Evolutionary conservation across 257 asterid genomes (phyloP).

Genomic region (Gentiana straminea): DNA sequence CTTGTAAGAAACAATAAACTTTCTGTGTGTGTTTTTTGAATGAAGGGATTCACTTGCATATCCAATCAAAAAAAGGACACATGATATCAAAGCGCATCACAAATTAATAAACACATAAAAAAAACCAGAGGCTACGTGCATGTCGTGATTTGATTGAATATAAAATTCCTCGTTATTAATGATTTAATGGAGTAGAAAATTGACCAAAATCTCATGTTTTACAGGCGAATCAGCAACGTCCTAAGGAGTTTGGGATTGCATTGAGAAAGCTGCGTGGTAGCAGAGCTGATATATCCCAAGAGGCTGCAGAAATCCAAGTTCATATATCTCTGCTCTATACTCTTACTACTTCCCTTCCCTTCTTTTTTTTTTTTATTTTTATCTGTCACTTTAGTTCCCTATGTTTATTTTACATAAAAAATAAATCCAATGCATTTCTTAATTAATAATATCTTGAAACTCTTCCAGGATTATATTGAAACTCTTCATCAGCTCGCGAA

Average conservation of each 20-base stretch:
- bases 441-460: not conserved
- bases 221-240: slow-evolving; percentile 65
- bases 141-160: too few species aligned
- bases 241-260: slow-evolving; percentile 68
- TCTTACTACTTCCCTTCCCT: too few species aligned
- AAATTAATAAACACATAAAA: not conserved
- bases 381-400: too few species aligned
- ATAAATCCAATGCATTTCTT: too few species aligned
- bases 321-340: slow-evolving; percentile 3
- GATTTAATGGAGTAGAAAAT: too few species aligned
- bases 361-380: too few species aligned
- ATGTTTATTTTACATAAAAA: too few species aligned
- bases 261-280: slow-evolving; percentile 59
- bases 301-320: slow-evolving; percentile 83
- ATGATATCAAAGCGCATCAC: not conserved
- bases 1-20: slow-evolving; percentile 37
- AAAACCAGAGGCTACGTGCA: too few species aligned
- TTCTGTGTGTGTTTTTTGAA: not conserved
- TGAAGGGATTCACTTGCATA: too few species aligned
- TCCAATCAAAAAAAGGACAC: too few species aligned
- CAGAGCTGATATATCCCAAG: slow-evolving; percentile 52
- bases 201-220: not conserved
- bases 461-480: slow-evolving; percentile 67
- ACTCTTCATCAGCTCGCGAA: slow-evolving; percentile 75
- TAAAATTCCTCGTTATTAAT: too few species aligned